Evolutionary conservation across 257 asterid species (phyloP), one percentile per base, ranked within the genome.

Genomic region (Rauvolfia tetraphylla): DNA sequence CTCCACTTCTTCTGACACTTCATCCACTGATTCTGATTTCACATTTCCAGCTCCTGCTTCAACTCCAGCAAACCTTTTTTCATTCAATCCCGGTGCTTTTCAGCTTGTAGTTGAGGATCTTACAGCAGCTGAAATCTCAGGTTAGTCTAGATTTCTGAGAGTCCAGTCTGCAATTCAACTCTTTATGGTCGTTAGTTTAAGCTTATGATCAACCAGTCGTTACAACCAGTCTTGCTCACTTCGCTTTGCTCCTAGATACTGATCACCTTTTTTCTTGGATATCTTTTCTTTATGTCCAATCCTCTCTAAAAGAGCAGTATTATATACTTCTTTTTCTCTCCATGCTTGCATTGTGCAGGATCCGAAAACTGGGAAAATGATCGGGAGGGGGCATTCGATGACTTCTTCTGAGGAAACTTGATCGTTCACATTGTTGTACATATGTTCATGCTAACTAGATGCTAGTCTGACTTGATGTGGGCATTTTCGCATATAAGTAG

Each of bases 101-200:
- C 99, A 90, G 88, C 96, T 91, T 83, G 86, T 90, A 78, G 96
- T 93, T 85, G 97, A 91, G 87, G 99, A 95, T 86, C 93, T 95
- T 84, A 87, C 99, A 76, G 86, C 92, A 74, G 88, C 92, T 80
- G 96, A 91, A 73, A 82, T 77, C 85, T 88, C 99, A 92, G 98
- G 99, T 93, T 80, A 88, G 96, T 90, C 81, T 81, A 84, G 85
- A 85, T 82, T 81, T 80, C 86, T 84, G 68, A 81, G 88, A 75
- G 79, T 79, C 78, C 74, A 61, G 38, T 76, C 80, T 78, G 71
- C 74, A 48, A 72, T 75, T 75, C 80, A 81, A 77, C 72, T 56
- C 81, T 83, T 58, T 82, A 54, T 68, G 56, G 70, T 81, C 49
- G 59, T 80, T 80, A 68, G 73, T 71, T 38, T 74, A 84, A 79